Base-by-base conservation (phyloP, 495 filamentous ascomycete genomes). In the Penicillium steckii region DNA sequence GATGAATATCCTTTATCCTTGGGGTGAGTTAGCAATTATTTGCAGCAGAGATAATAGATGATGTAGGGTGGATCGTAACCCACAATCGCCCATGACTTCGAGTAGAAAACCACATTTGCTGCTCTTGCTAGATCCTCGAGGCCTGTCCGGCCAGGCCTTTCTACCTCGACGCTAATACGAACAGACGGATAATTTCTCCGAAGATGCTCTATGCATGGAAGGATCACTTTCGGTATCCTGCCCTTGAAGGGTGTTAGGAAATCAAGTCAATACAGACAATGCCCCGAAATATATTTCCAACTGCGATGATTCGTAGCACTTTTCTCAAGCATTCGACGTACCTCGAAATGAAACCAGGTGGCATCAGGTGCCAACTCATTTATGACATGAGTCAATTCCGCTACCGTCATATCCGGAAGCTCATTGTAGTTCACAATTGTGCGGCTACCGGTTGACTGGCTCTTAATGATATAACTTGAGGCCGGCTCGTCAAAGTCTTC, bases 271-370 rank as follows among this genome's bases (percentile, higher is more conserved):
- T 37, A 8, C 8, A 2, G 33, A 17, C n/a, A 37, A n/a, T n/a
- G n/a, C n/a, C n/a, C n/a, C n/a, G n/a, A n/a, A n/a, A n/a, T n/a
- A n/a, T n/a, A n/a, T n/a, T n/a, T n/a, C n/a, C n/a, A n/a, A n/a
- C n/a, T n/a, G n/a, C n/a, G n/a, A n/a, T n/a, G n/a, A n/a, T n/a
- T n/a, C n/a, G n/a, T n/a, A n/a, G n/a, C n/a, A n/a, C n/a, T n/a
- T n/a, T n/a, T 50, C 43, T 13, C 35, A n/a, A 43, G 9, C 13
- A 12, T 27, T 7, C 21, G 10, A 30, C 77, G 42, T 68, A 86
- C 86, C 76, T 89, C 86, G 56, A 90, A 90, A 73, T 90, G 86
- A 70, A 81, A 88, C 83, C 83, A 88, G n/a, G 60, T 63, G n/a
- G 62, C 55, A 3, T 52, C 30, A 4, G 53, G 48, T 0, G 60